Evolutionary conservation across 768 basidiomycete species (phyloP).

Genomic region (Neoboletus magnificus): DNA sequence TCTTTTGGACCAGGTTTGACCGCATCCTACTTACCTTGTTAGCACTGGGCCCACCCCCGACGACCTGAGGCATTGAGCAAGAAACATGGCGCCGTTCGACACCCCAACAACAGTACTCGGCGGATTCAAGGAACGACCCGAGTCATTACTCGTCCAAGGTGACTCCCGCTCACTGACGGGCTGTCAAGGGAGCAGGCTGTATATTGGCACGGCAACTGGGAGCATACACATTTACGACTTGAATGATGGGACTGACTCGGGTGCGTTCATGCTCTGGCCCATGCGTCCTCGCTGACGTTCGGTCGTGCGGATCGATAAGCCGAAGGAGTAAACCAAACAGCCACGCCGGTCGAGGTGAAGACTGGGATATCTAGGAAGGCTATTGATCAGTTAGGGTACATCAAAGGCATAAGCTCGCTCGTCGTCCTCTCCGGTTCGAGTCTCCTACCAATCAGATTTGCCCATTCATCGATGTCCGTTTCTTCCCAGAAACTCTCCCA

Average conservation of each 20-base stretch:
- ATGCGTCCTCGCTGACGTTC: slow-evolving; percentile 23
- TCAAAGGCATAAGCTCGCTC: slow-evolving; percentile 83
- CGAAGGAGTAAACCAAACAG: not conserved
- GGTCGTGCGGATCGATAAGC: slow-evolving; percentile 1
- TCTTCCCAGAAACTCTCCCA: slow-evolving; percentile 58
- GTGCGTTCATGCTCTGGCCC: slow-evolving; percentile 29
- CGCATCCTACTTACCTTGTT: not conserved
- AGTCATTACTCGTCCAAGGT: slow-evolving; percentile 34
- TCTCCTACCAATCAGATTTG: slow-evolving; percentile 10
- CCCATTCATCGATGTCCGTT: slow-evolving; percentile 1
- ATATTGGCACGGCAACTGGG: slow-evolving; percentile 58
- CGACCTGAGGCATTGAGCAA: not conserved
- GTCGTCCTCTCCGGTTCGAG: slow-evolving; percentile 74
- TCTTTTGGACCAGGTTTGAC: not conserved
- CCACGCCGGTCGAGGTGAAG: slow-evolving; percentile 58
- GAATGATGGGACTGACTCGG: slow-evolving; percentile 36
- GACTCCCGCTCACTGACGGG: not conserved
- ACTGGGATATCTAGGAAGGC: slow-evolving; percentile 60
- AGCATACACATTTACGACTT: slow-evolving; percentile 52
- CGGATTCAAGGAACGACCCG: slow-evolving; percentile 36
- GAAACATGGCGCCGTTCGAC: slow-evolving; percentile 34
- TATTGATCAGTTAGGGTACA: slow-evolving; percentile 85
- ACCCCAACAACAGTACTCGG: slow-evolving; percentile 23
- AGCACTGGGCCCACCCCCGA: not conserved
- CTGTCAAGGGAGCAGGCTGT: slow-evolving; percentile 51